Percentiles rank a stretch among this genome's conserved stretches.
Conservation (phyloP, 768 basidiomycete genomes). For the Boletus rubropictus region DNA sequence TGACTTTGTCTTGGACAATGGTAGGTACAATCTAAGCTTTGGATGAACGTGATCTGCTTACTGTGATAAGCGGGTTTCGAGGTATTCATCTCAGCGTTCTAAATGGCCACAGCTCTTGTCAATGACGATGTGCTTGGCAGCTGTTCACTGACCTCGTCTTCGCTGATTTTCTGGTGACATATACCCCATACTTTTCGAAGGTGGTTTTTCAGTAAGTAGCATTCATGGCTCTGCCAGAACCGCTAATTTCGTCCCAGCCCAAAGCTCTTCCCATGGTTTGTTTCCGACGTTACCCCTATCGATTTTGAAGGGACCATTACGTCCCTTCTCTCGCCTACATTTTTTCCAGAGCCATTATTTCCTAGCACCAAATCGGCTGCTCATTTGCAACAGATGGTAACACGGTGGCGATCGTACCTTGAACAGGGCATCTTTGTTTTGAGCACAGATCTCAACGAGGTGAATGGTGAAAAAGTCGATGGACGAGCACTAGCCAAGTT, state of each 20-base stretch:
- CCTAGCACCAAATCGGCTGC: slow-evolving; percentile 25
- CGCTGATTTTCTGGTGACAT: slow-evolving; percentile 87
- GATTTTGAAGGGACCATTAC: slow-evolving; percentile 66
- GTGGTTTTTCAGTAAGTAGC: slow-evolving; percentile 86
- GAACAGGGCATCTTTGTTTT: slow-evolving; percentile 63
- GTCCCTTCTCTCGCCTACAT: slow-evolving; percentile 51
- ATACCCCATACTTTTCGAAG: slow-evolving; percentile 74
- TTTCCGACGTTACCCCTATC: slow-evolving; percentile 85
- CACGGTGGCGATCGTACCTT: slow-evolving; percentile 72
- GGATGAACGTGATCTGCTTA: background rate
- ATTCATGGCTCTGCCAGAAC: background rate
- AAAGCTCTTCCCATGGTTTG: slow-evolving; percentile 96
- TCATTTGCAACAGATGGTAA: slow-evolving; percentile 54
- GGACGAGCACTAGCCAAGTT: slow-evolving; percentile 39
- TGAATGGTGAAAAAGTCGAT: slow-evolving; percentile 20
- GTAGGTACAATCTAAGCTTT: slow-evolving; percentile 34
- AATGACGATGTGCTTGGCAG: slow-evolving; percentile 34
- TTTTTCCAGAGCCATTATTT: slow-evolving; percentile 41
- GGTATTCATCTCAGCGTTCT: slow-evolving; percentile 35
- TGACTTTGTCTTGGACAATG: slow-evolving; percentile 91
- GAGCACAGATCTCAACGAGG: slow-evolving; percentile 37
- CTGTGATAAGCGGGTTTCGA: slow-evolving; percentile 75
- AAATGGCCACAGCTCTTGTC: background rate
- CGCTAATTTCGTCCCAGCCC: slow-evolving; percentile 47
- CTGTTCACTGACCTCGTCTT: slow-evolving; percentile 91